Evolutionary conservation across 2,329 filamentous ascomycete genomes (phyloP), one percentile per base, ranked within the genome.

Genomic region (Aspergillus sp.): DNA sequence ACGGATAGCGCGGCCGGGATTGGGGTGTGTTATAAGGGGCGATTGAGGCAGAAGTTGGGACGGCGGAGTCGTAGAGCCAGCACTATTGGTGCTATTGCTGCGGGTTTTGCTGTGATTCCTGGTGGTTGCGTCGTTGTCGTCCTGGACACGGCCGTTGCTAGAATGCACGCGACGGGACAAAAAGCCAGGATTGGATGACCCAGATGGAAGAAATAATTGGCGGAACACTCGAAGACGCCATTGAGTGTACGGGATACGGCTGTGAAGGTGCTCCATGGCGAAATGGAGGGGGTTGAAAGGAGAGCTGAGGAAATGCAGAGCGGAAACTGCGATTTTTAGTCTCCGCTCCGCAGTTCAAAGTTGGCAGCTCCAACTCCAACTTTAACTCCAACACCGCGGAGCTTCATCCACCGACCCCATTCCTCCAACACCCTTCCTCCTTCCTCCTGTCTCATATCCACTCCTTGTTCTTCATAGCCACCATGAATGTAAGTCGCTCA

Each of bases 31-130:
- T 50, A 74, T 43, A 6, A 75, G 59, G 6, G 73, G 73, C 1
- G 73, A 76, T 60, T 74, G 70, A 2, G 73, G 73, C 24, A 75
- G 71, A 2, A 65, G 66, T 43, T 71, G 60, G 1, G 73, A 76
- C 31, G 66, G 72, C 37, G 58, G 65, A 4, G 47, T 39, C 19
- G 37, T 4, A 53, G 24, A 11, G 9, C 31, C 2, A 55, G 24
- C 12, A 23, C 41, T 19, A 37, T 14, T 21, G 41, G 19, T 43
- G 19, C 4, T 51, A 50, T 48, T 51, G 31, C 23, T 17, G 24
- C 24, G 9, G 12, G 35, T 23, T 47, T 44, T 31, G 45, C 21
- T 23, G 44, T 48, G 12, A 52, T 14, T 35, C 17, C 21, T 35
- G 35, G 21, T 55, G 35, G 61, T 60, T 53, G 39, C 27, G 9